Evolutionary conservation across 106 monocot genomes (phyloP).

Genomic region (Vanilla planifolia): DNA sequence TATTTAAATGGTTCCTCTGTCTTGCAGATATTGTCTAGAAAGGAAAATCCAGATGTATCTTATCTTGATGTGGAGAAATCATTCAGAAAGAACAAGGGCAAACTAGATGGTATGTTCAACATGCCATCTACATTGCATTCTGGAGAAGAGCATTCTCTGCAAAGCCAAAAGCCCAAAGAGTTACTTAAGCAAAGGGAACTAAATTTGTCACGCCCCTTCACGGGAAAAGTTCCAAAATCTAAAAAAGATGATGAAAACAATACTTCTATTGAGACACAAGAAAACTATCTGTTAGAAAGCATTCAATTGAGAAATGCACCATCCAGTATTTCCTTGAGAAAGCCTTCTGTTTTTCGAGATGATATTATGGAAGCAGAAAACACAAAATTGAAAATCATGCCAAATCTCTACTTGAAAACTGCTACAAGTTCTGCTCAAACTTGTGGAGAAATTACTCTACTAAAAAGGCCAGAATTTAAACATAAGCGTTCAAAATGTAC

Average conservation of each 20-base stretch:
- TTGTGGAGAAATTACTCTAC: conserved; percentile 35
- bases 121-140: conserved; percentile 5
- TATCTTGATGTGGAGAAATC: conserved; percentile 77
- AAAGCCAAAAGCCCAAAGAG: conserved; percentile 1
- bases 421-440: conserved; percentile 33
- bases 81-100: conserved; percentile 43
- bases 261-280: not conserved
- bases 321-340: conserved; percentile 45
- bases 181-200: conserved; percentile 3
- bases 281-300: conserved; percentile 6
- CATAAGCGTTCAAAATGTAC: conserved; percentile 17
- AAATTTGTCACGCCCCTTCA: conserved; percentile 29
- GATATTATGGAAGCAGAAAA: conserved; percentile 42
- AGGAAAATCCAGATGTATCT: conserved; percentile 62
- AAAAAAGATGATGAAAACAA: conserved; percentile 7
- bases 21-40: conserved; percentile 65
- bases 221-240: conserved; percentile 16
- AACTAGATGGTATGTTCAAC: conserved; percentile 30
- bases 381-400: conserved; percentile 48
- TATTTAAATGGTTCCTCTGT: not conserved
- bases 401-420: conserved; percentile 68
- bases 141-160: not conserved
- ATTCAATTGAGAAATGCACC: not conserved
- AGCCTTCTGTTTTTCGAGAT: conserved; percentile 39
- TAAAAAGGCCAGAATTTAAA: conserved; percentile 67